Evolutionary conservation across 306 rosid species (phyloP).

Genomic region (Rosa rugosa): DNA sequence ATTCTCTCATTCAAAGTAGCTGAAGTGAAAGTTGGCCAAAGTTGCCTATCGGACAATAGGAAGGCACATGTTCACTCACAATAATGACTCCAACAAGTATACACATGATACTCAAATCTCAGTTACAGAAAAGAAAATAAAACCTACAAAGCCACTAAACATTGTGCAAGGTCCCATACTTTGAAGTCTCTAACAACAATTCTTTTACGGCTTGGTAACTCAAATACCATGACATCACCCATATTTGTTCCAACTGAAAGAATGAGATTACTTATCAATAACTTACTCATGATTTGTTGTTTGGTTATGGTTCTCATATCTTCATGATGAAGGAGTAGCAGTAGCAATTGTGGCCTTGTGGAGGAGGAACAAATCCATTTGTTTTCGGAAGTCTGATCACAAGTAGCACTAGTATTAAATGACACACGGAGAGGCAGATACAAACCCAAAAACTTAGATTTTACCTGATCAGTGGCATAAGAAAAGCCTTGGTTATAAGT

Average conservation of each 20-base stretch:
- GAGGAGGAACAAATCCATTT: no score
- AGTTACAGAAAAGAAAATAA: conserved; percentile 25
- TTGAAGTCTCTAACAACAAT: conserved; percentile 71
- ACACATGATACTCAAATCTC: conserved; percentile 14
- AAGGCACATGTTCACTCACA: conserved; percentile 23
- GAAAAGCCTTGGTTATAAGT: no score
- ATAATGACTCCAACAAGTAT: conserved; percentile 11
- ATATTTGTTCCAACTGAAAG: conserved; percentile 83
- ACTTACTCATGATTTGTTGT: no score
- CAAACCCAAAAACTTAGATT: no score
- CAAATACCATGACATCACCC: conserved; percentile 93
- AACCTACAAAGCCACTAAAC: conserved; percentile 80
- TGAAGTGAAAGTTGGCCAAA: conserved; percentile 32
- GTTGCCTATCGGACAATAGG: conserved; percentile 59
- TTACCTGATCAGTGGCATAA: no score
- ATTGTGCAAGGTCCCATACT: conserved; percentile 71
- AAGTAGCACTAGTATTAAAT: no score
- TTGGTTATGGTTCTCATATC: no score
- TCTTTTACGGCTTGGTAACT: conserved; percentile 74
- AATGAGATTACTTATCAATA: conserved; percentile 8
- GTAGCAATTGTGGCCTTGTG: no score
- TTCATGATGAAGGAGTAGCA: no score
- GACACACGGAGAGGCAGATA: no score
- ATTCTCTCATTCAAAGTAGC: no score
- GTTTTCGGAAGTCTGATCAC: no score